A percentile compares a stretch with the other conserved stretches of the same genome.
Evolutionary conservation across 164 flowering plant genomes (phyloP).

Genomic region (Liquidambar formosana): DNA sequence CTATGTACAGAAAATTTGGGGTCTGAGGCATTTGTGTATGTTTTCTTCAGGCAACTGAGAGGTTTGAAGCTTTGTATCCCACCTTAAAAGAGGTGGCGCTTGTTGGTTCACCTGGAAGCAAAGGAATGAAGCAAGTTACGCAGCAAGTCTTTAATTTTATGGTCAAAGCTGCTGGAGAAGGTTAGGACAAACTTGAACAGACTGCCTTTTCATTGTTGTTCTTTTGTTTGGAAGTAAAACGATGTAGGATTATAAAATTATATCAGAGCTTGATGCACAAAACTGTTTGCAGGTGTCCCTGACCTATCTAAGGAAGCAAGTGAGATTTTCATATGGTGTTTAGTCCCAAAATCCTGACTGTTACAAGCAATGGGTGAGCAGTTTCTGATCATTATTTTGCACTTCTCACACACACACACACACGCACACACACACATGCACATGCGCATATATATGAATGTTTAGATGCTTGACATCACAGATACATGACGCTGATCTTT

Average conservation of each 20-base stretch:
- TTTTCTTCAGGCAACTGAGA: constrained; percentile 78
- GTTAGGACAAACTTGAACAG: constrained; percentile 26
- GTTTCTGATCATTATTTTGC: too few species aligned
- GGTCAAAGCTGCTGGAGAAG: constrained; percentile 61
- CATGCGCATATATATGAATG: too few species aligned
- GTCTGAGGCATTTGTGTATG: not conserved
- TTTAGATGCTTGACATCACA: too few species aligned
- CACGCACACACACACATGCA: too few species aligned
- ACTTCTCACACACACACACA: too few species aligned
- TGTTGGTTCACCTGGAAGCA: constrained; percentile 82
- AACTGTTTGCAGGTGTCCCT: constrained; percentile 43
- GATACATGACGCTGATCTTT: too few species aligned
- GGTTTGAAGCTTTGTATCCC: constrained; percentile 87
- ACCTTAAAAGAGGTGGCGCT: constrained; percentile 78
- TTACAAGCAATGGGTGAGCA: constrained; percentile 84
- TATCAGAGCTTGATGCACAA: not conserved
- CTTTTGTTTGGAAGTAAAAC: not conserved
- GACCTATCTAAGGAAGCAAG: constrained; percentile 71
- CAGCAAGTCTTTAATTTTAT: constrained; percentile 58
- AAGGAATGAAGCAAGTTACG: constrained; percentile 79
- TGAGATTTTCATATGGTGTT: constrained; percentile 63
- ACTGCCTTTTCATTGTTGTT: not conserved
- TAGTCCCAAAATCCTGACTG: constrained; percentile 70
- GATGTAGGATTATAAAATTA: not conserved
- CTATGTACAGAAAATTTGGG: not conserved